Conservation (phyloP, 331 rosid genomes). For the Prunus yedoensis region DNA sequence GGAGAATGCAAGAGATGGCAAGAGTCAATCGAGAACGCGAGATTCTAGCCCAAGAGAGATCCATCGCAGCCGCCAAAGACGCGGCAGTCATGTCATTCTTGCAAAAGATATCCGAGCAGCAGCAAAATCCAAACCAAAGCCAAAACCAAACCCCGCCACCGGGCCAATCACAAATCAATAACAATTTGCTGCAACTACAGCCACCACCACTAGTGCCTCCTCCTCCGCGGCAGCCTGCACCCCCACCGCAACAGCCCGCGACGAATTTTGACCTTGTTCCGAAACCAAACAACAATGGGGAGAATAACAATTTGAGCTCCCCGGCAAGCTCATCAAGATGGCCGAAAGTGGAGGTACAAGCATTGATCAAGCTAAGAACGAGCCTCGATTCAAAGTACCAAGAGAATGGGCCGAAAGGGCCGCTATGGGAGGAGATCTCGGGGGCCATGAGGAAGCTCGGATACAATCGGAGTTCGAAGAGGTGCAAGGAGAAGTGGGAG, state of each 20-base stretch:
- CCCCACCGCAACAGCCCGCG: not conserved
- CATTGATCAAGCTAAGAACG: constrained; percentile 64
- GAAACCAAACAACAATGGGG: constrained; percentile 24
- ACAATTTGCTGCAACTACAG: not conserved
- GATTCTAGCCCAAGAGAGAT: constrained; percentile 70
- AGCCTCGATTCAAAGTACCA: constrained; percentile 67
- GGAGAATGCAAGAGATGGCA: constrained; percentile 76
- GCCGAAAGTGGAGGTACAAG: constrained; percentile 84
- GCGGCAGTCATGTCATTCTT: constrained; percentile 69
- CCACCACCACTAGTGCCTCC: not conserved
- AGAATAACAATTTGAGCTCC: not conserved
- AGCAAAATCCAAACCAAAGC: constrained; percentile 14
- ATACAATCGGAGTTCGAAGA: constrained; percentile 67
- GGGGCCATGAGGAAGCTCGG: constrained; percentile 60
- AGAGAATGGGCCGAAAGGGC: constrained; percentile 85
- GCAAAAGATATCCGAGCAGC: constrained; percentile 67
- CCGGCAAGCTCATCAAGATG: constrained; percentile 67
- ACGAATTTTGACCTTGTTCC: constrained; percentile 11
- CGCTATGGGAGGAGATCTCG: constrained; percentile 93
- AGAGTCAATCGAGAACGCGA: constrained; percentile 66
- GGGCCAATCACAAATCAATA: not conserved
- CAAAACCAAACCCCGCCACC: constrained; percentile 8
- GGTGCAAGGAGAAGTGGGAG: constrained; percentile 99
- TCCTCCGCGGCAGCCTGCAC: not conserved
- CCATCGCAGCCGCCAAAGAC: constrained; percentile 66